Percentiles rank a stretch among this genome's conserved stretches.
phyloP scores from a whole-genome alignment of 148 eudicot species.

The Drosera capensis region DNA sequence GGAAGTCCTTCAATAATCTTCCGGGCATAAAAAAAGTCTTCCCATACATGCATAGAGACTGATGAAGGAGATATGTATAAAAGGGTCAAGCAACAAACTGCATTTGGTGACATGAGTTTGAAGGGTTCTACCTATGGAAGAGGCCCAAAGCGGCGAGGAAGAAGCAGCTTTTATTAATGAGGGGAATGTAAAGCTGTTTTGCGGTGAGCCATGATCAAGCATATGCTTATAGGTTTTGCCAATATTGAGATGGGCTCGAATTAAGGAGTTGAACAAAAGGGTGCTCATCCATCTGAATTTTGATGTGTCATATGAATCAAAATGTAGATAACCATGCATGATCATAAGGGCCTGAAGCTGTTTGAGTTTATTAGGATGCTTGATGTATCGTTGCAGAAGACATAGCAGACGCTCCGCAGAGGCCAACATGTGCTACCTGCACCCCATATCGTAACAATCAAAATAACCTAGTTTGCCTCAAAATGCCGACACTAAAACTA shows the following conservation, averaged over 20 bases:
- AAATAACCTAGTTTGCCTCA: too few relatives aligned
- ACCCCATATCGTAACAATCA: too few relatives aligned
- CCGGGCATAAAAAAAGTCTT: slow-evolving; percentile 14
- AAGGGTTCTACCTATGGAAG: slow-evolving; percentile 16
- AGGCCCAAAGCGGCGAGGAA: slow-evolving; percentile 4
- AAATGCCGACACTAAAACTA: too few relatives aligned
- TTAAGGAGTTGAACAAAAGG: slow-evolving; percentile 33
- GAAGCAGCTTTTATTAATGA: slow-evolving; percentile 31
- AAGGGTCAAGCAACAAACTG: slow-evolving; percentile 26
- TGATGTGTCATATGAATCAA: slow-evolving; percentile 7
- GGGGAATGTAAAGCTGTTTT: slow-evolving; percentile 42
- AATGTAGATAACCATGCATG: slow-evolving; percentile 34
- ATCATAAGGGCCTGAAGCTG: slow-evolving; percentile 34
- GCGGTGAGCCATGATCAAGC: slow-evolving; percentile 25
- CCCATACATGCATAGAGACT: slow-evolving; percentile 18
- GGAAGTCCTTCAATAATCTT: slow-evolving; percentile 31
- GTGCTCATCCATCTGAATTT: slow-evolving; percentile 32
- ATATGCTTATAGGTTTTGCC: slow-evolving; percentile 21
- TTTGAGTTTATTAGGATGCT: slow-evolving; percentile 17
- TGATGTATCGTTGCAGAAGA: slow-evolving; percentile 25
- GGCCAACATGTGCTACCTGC: too few relatives aligned
- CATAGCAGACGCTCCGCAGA: slow-evolving; percentile 24
- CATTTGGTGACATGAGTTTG: slow-evolving; percentile 26
- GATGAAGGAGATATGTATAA: slow-evolving; percentile 32
- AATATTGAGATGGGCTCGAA: slow-evolving; percentile 29